phyloP scores from a whole-genome alignment of 73 alveolate species.

The Paramecium sonneborni region DNA sequence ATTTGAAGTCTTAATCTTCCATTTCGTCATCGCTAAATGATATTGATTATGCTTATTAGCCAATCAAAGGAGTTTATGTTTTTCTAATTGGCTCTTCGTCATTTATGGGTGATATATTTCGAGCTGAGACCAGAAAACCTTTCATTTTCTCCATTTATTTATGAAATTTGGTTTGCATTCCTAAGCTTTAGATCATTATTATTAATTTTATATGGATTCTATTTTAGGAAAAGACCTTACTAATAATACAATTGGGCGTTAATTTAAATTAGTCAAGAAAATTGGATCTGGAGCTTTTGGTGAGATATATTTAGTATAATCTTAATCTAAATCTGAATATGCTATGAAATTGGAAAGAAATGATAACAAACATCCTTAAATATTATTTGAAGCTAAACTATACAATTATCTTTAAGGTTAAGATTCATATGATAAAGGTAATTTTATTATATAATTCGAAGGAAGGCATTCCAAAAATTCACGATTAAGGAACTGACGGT shows the following conservation, averaged over 20 bases:
- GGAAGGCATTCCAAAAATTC: slow-evolving; percentile 65
- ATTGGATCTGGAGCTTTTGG: slow-evolving; percentile 87
- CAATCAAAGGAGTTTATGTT: slow-evolving; percentile 37
- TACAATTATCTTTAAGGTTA: slow-evolving; percentile 62
- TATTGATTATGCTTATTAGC: neutral
- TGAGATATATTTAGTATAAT: slow-evolving; percentile 77
- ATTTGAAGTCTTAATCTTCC: neutral
- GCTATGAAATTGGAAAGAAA: slow-evolving; percentile 79
- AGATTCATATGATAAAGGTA: slow-evolving; percentile 44
- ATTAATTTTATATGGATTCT: neutral
- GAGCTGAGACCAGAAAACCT: slow-evolving; percentile 2
- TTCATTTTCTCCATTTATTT: slow-evolving; percentile 11
- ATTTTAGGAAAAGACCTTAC: slow-evolving; percentile 51
- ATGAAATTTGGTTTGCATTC: neutral
- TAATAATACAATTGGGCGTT: slow-evolving; percentile 64
- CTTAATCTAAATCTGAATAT: slow-evolving; percentile 44
- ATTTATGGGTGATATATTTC: neutral
- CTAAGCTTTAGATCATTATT: slow-evolving; percentile 20
- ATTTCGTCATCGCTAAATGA: neutral
- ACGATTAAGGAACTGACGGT: slow-evolving; percentile 72
- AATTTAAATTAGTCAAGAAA: slow-evolving; percentile 75
- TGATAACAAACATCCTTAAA: slow-evolving; percentile 69
- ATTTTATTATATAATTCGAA: neutral
- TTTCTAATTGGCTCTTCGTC: neutral
- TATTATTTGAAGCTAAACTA: slow-evolving; percentile 64